phyloP scores from a whole-genome alignment of 257 asterid species.

The Solanum appendiculatum region DNA sequence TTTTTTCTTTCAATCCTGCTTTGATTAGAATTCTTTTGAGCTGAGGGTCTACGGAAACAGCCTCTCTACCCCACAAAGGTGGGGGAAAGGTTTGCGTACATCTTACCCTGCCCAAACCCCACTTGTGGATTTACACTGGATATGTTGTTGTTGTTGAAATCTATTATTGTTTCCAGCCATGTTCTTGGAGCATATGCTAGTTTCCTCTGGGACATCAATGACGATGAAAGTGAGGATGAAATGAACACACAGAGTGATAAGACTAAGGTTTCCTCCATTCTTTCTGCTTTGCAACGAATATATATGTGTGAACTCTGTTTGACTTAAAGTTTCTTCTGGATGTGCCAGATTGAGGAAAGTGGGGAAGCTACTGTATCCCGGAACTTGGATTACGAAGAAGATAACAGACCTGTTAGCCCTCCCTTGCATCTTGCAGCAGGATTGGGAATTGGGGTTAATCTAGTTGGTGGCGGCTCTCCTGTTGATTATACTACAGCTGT shows the following conservation, averaged over 20 bases:
- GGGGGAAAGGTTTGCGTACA: neutral
- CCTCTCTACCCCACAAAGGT: neutral
- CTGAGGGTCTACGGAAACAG: neutral
- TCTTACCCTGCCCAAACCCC: neutral
- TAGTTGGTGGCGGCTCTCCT: slow-evolving; percentile 8
- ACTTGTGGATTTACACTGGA: neutral
- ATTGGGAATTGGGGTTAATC: slow-evolving; percentile 32
- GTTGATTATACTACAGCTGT: slow-evolving; percentile 3
- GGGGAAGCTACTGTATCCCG: slow-evolving; percentile 2
- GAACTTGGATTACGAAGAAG: slow-evolving; percentile 20
- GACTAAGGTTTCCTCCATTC: slow-evolving; percentile 20
- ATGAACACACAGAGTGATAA: slow-evolving; percentile 5
- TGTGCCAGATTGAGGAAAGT: slow-evolving; percentile 33
- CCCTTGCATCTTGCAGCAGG: slow-evolving; percentile 73
- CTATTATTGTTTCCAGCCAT: slow-evolving; percentile 35
- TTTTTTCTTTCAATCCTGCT: neutral
- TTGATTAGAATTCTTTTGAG: neutral
- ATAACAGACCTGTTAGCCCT: slow-evolving; percentile 49
- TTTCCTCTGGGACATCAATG: slow-evolving; percentile 75
- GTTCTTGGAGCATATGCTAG: slow-evolving; percentile 74
- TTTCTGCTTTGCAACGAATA: neutral
- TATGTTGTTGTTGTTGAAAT: neutral
- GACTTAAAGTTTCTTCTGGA: neutral
- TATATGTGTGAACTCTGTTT: neutral
- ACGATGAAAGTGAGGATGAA: slow-evolving; percentile 38